These are phyloP conservation scores for Isochrysis galbana DNA, from an alignment of 78 protist species.

Conservation along the genomic window DNA sequence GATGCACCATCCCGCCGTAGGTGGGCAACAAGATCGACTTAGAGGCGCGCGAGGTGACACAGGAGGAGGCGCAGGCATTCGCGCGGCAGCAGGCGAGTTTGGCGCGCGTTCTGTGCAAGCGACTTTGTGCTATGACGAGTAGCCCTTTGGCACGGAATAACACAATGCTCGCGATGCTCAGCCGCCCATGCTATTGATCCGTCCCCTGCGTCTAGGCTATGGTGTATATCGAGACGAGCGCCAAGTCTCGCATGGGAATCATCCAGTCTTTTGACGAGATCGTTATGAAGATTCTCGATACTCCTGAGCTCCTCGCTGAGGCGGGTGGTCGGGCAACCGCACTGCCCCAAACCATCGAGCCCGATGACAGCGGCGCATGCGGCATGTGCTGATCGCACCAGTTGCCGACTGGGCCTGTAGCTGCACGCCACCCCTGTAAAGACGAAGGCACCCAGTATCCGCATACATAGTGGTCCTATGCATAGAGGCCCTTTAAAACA, in stretches of 20 bases:
- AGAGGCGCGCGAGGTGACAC: conserved; percentile 41
- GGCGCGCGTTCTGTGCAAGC: not conserved
- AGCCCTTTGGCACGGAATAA: too few relatives aligned
- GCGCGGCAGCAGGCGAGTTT: conserved; percentile 52
- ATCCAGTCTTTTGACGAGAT: conserved; percentile 72
- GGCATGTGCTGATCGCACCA: not conserved
- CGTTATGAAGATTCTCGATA: conserved; percentile 33
- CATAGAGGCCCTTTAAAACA: too few relatives aligned
- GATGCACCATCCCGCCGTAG: too few relatives aligned
- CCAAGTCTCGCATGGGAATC: conserved; percentile 75
- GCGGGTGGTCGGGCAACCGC: not conserved
- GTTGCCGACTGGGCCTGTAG: too few relatives aligned
- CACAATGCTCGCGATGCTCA: too few relatives aligned
- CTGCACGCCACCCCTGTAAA: too few relatives aligned
- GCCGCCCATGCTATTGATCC: not conserved
- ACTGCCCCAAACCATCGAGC: not conserved
- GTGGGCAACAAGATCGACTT: not conserved
- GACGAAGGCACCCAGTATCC: too few relatives aligned
- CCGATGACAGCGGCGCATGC: not conserved
- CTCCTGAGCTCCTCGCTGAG: not conserved
- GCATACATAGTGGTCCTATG: too few relatives aligned
- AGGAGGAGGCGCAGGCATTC: conserved; percentile 70
- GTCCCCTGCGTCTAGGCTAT: conserved; percentile 45
- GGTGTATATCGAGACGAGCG: conserved; percentile 72
- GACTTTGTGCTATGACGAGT: not conserved